Base-by-base conservation (phyloP, 2,329 filamentous ascomycete species). In the Fusarium longipes region DNA sequence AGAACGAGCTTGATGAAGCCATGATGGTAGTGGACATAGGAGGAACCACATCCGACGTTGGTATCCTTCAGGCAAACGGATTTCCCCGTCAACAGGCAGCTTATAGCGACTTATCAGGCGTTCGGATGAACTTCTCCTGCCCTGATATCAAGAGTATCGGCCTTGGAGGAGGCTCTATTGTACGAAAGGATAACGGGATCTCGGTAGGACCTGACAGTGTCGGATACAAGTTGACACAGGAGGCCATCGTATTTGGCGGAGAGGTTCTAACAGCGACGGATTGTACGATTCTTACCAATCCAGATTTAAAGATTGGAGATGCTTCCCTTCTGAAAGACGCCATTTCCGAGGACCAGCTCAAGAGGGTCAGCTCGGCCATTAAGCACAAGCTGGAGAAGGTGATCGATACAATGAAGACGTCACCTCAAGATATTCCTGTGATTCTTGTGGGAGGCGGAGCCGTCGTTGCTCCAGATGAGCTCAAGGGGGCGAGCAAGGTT, bases 11-110 rank as follows among this genome's bases (percentile, higher is more conserved):
- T 20, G 73, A 75, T 4, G 77, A 82, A 54, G 76, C 79, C 1
- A 77, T 82, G 67, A 86, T 90, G 78, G 88, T 91, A 0, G 84
- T 90, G 3, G 89, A 91, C 69, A 86, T 91, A 52, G 89, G 89
- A 1, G 88, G 89, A 4, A 91, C 89, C 0, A 91, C 88, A 0
- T 86, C 87, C 0, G 89, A 91, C 66, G 86, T 89, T 12, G 87
- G 89, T 0, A 75, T 89, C 1, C 74, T 91, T 5, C 80, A 88
- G 8, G 80, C 84, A 0, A 89, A 85, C 47, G 88, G 89, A 0
- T 88, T 91, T 48, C 89, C 89, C 1, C 81, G 87, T 30, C 86
- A 89, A 73, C 84, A 86, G 48, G 85, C 87, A 7, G 86, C 87
- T 0, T 90, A 87, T 63, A 88, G 85, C 32, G 83, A 89, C 30